A percentile compares a stretch with the other conserved stretches of the same genome.
phyloP scores from a whole-genome alignment of 495 filamentous ascomycete species.

The Aspergillus olivimuriae region DNA sequence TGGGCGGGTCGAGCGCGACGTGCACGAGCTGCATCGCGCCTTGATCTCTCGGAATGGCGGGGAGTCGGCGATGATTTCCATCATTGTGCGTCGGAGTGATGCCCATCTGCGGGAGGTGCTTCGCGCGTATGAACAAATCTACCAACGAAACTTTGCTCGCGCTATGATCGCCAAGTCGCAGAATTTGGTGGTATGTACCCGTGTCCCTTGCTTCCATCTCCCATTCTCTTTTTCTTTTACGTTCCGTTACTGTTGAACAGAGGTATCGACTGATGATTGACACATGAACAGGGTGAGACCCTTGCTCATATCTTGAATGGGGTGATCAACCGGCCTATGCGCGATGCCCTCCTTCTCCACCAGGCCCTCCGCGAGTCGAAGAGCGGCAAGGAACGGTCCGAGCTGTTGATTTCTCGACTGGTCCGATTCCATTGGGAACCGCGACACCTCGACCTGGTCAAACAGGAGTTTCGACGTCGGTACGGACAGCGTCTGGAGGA shows the following conservation, averaged over 20 bases:
- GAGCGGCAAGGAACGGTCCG: constrained; percentile 64
- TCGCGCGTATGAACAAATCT: constrained; percentile 60
- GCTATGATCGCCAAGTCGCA: constrained; percentile 83
- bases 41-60: constrained; percentile 71
- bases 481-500: constrained; percentile 66
- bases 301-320: constrained; percentile 96
- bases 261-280: constrained; percentile 6
- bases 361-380: constrained; percentile 69
- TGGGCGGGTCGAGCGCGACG: constrained; percentile 62
- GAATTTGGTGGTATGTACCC: constrained; percentile 76
- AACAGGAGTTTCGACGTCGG: constrained; percentile 61
- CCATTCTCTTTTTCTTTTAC: neutral
- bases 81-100: constrained; percentile 76
- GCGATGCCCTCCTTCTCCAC: constrained; percentile 89
- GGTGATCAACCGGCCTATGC: constrained; percentile 88
- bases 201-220: constrained; percentile 3
- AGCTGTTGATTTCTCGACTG: constrained; percentile 73
- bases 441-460: constrained; percentile 64
- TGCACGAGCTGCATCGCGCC: constrained; percentile 61
- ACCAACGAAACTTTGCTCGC: constrained; percentile 72
- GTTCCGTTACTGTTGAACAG: too few species aligned
- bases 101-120: constrained; percentile 75
- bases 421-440: constrained; percentile 84
- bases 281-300: constrained; percentile 67
- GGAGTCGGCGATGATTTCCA: constrained; percentile 83